Evolutionary conservation across 2,329 filamentous ascomycete species (phyloP).

Genomic region (Rhinocladiella similis): DNA sequence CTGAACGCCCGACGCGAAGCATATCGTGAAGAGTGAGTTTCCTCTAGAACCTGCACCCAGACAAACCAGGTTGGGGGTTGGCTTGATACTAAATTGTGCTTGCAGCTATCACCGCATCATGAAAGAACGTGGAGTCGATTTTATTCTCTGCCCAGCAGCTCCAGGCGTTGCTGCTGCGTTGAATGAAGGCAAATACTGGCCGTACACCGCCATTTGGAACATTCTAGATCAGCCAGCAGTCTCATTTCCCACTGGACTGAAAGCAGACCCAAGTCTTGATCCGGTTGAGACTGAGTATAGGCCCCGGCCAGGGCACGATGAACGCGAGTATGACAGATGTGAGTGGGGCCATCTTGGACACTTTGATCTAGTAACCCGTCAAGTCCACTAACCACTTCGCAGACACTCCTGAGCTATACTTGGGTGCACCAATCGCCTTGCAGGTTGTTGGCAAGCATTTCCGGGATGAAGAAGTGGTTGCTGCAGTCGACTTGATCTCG

Average conservation of each 20-base stretch:
- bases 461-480: constrained; percentile 52
- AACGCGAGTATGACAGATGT: constrained; percentile 45
- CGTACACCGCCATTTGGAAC: constrained; percentile 69
- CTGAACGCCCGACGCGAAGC: constrained; percentile 49
- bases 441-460: constrained; percentile 56
- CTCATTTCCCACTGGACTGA: constrained; percentile 55
- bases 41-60: neutral
- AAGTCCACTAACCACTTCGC: constrained; percentile 37
- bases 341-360: neutral
- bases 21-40: constrained; percentile 44
- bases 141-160: constrained; percentile 49
- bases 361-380: constrained; percentile 33
- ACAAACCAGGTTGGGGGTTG: constrained; percentile 29
- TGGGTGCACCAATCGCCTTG: constrained; percentile 51
- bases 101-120: constrained; percentile 45
- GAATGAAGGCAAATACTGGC: constrained; percentile 55
- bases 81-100: constrained; percentile 21
- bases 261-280: constrained; percentile 36
- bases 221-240: constrained; percentile 65
- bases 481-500: constrained; percentile 14
- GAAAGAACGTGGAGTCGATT: constrained; percentile 44
- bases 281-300: neutral
- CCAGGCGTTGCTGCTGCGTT: constrained; percentile 47
- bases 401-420: too few relatives aligned
- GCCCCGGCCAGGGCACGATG: constrained; percentile 40